Evolutionary conservation across 1,284 basidiomycete species (phyloP).

Genomic region (Tilletia walkeri): DNA sequence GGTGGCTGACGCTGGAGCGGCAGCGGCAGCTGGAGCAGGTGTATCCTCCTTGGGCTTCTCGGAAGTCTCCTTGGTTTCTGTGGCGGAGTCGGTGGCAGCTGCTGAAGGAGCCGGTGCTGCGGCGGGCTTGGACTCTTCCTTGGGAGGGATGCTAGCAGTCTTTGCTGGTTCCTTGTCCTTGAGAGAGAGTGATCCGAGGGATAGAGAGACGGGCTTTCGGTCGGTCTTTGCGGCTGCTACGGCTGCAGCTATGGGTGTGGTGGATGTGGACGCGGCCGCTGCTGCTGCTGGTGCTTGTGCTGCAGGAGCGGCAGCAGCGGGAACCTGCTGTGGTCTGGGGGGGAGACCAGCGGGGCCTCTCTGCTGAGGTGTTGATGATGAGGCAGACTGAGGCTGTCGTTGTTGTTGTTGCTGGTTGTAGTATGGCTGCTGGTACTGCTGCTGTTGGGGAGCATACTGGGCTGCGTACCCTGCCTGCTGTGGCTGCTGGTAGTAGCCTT

Average conservation of each 20-base stretch:
- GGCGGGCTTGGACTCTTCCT: constrained; percentile 27
- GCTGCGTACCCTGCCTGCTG: constrained; percentile 24
- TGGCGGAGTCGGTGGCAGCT: constrained; percentile 18
- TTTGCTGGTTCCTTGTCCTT: constrained; percentile 10
- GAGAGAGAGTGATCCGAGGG: constrained; percentile 21
- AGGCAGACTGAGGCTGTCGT: background rate
- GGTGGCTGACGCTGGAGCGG: constrained; percentile 26
- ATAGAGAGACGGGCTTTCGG: constrained; percentile 32
- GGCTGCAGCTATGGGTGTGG: background rate
- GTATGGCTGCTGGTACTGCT: constrained; percentile 15
- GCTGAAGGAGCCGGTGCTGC: constrained; percentile 17
- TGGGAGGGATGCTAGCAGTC: background rate
- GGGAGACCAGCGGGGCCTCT: background rate
- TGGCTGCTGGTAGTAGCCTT: constrained; percentile 18
- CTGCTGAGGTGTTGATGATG: constrained; percentile 6
- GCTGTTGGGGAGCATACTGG: constrained; percentile 17
- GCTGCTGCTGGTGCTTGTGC: background rate
- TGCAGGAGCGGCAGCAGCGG: constrained; percentile 4
- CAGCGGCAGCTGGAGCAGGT: constrained; percentile 25
- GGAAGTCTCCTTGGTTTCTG: constrained; percentile 17
- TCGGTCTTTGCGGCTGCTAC: constrained; percentile 12
- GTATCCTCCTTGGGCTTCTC: background rate
- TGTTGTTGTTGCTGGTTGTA: constrained; percentile 1
- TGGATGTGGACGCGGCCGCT: background rate
- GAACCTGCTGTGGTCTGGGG: constrained; percentile 10